These are phyloP conservation scores for Schizophyllum amplum DNA, from an alignment of 1,284 basidiomycete species.

Conservation along the genomic window DNA sequence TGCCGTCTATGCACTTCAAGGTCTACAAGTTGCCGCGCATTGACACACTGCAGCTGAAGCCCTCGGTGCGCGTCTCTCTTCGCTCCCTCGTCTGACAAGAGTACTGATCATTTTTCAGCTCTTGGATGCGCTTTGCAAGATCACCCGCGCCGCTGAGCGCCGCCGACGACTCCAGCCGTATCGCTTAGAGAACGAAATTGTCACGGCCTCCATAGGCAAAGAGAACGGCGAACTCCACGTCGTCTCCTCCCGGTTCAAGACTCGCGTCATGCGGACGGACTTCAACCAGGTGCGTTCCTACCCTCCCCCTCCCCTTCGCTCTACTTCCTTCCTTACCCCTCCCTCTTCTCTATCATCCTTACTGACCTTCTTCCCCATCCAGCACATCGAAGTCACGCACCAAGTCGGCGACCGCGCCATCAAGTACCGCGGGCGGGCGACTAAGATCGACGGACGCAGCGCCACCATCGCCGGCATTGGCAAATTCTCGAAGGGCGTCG, in stretches of 20 bases:
- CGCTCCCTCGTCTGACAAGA: background rate
- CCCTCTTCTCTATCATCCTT: background rate
- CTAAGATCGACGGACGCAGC: constrained; percentile 17
- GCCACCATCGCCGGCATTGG: constrained; percentile 11
- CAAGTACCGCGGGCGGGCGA: constrained; percentile 8
- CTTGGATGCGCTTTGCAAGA: constrained; percentile 26
- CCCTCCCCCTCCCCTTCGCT: background rate
- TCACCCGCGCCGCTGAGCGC: constrained; percentile 31
- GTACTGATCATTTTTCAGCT: constrained; percentile 19
- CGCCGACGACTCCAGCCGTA: constrained; percentile 30
- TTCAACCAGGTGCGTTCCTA: constrained; percentile 24
- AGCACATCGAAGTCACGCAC: background rate
- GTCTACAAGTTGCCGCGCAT: constrained; percentile 13
- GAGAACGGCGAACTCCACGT: constrained; percentile 23
- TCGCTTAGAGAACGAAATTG: constrained; percentile 35
- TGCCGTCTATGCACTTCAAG: constrained; percentile 9
- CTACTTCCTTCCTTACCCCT: too few species aligned
- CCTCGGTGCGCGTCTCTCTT: background rate
- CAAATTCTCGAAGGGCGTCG: too few species aligned
- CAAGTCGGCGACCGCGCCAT: background rate
- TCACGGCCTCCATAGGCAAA: constrained; percentile 13
- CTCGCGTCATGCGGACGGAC: constrained; percentile 22
- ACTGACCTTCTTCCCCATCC: too few species aligned
- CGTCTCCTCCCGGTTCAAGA: constrained; percentile 33
- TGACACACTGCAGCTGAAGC: constrained; percentile 9